Evolutionary conservation across 192 early-diverging fungal genomes (phyloP), one percentile per base, ranked within the genome.

Genomic region (Rhizophlyctis rosea): DNA sequence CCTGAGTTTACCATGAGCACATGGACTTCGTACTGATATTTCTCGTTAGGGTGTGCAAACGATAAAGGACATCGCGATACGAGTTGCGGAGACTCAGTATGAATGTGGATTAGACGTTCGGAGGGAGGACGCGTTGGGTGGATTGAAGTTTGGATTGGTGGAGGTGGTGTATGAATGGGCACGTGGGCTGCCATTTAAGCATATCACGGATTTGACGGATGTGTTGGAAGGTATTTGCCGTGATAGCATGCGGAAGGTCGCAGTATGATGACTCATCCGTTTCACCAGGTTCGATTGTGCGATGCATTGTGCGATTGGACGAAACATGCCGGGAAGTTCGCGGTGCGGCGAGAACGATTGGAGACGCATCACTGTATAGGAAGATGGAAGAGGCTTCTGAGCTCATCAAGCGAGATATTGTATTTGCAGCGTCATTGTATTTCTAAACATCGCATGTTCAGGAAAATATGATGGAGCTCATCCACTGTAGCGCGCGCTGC

Each of bases 81-180:
- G 81, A 27, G 80, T 97, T 49, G 93, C 82, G 0, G 70, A 86
- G 50, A 74, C 90, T 0, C 94, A 98, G 65, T 72, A 77, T 14
- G 75, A 71, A 4, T 88, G 83, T 64, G 91, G 91, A 1, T 70
- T 97, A 29, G 60, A 74, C 36, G 71, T 86, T 9, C 61, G 57
- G 28, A 28, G 34, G 13, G 73, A 76, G n/a, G 81, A 78, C 54
- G 69, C 55, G 1, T 5, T 76, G 34, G 67, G 69, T 0, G 58
- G 55, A 7, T 54, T 98, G 54, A 76, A 87, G 50, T 94, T 94
- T 76, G 92, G 91, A 1, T 74, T 99, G 52, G 91, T 95, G 23
- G 93, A 99, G 73, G 96, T 94, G 4, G 93, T 95, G 1, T 94
- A 99, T 73, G 95, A 97, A 75, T 99, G 95, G 96, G 96, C 95